phyloP scores from a whole-genome alignment of 257 asterid species.

The Solanum chaucha region DNA sequence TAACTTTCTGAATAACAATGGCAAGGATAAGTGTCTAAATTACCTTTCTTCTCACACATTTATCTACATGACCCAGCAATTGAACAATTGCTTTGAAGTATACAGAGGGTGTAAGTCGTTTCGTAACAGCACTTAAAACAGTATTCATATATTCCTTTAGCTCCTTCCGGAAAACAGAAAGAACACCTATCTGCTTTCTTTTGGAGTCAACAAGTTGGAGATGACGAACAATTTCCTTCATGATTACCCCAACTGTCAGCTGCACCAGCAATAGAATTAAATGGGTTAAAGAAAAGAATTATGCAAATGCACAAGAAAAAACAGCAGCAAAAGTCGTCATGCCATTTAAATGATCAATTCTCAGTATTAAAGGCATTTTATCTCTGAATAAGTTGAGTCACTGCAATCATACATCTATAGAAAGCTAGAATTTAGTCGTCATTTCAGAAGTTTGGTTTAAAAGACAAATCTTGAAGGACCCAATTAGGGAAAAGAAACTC shows the following conservation, averaged over 20 bases:
- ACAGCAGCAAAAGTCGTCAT: not conserved
- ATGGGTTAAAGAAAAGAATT: conserved; percentile 2
- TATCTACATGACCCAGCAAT: conserved; percentile 50
- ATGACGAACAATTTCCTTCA: conserved; percentile 67
- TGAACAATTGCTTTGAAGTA: conserved; percentile 52
- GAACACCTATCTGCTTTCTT: conserved; percentile 36
- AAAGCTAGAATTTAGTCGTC: not conserved
- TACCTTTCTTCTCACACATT: conserved; percentile 69
- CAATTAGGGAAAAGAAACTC: not conserved
- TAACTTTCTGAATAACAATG: not conserved
- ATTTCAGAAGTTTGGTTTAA: not conserved
- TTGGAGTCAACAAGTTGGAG: conserved; percentile 41
- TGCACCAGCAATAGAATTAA: conserved; percentile 24
- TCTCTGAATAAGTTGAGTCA: not conserved
- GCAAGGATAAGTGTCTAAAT: not conserved
- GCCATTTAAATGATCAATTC: not conserved
- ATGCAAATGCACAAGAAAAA: not conserved
- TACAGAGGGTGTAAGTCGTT: conserved; percentile 50
- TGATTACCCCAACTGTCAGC: conserved; percentile 56
- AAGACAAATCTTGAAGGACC: not conserved
- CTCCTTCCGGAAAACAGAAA: conserved; percentile 48
- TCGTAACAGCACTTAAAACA: conserved; percentile 40
- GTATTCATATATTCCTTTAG: conserved; percentile 47
- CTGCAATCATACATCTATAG: not conserved
- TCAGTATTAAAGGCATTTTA: not conserved